Evolutionary conservation across 441 rosid genomes (phyloP).

Genomic region (Adansonia madagascariensis): DNA sequence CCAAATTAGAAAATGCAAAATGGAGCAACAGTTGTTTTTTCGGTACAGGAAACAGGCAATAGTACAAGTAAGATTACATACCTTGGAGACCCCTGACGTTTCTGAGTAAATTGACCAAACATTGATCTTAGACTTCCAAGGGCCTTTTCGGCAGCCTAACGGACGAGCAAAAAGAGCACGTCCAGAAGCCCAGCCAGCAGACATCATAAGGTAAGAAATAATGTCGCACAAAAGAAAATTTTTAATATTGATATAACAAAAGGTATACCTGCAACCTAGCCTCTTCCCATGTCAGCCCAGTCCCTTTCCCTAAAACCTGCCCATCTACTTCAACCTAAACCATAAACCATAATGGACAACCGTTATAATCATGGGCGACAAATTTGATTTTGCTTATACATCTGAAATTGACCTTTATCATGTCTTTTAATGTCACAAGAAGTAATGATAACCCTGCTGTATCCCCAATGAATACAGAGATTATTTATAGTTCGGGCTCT

Average conservation of each 20-base stretch:
- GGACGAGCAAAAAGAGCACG: slow-evolving; percentile 17
- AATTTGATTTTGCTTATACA: background rate
- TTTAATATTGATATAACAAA: slow-evolving; percentile 1
- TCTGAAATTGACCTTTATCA: background rate
- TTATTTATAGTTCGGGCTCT: background rate
- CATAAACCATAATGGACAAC: slow-evolving; percentile 7
- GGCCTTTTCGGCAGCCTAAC: slow-evolving; percentile 95
- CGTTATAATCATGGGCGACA: slow-evolving; percentile 14
- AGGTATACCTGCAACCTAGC: slow-evolving; percentile 80
- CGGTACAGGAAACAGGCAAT: background rate
- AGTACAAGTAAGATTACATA: slow-evolving; percentile 38
- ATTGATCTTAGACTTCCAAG: slow-evolving; percentile 67
- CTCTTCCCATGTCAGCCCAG: slow-evolving; percentile 95
- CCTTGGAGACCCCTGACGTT: slow-evolving; percentile 85
- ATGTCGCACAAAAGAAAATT: slow-evolving; percentile 12
- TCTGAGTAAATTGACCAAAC: slow-evolving; percentile 65
- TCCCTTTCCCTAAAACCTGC: slow-evolving; percentile 80
- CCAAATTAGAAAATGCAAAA: slow-evolving; percentile 26
- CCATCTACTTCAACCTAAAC: slow-evolving; percentile 94
- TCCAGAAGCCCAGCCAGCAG: slow-evolving; percentile 24
- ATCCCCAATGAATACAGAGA: background rate
- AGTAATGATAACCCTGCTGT: background rate
- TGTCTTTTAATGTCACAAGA: background rate
- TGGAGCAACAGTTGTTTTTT: background rate
- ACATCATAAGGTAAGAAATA: slow-evolving; percentile 18